phyloP scores from a whole-genome alignment of 2,329 filamentous ascomycete genomes.

The Fusarium pseudocircinatum region DNA sequence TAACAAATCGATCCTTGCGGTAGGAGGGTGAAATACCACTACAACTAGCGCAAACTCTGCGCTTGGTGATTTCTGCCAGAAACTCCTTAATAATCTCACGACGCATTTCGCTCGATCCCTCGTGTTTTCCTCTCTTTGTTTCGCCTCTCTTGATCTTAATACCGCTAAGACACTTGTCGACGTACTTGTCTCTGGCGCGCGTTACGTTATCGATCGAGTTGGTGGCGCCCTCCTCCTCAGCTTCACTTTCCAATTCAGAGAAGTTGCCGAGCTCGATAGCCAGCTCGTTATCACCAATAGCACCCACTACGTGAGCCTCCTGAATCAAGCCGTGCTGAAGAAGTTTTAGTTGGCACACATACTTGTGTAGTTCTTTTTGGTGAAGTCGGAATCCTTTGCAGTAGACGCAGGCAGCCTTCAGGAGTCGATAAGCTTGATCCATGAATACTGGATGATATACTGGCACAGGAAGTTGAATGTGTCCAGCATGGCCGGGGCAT shows the following conservation, averaged over 20 bases:
- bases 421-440: conserved; percentile 85
- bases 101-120: conserved; percentile 81
- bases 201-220: conserved; percentile 61
- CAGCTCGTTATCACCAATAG: conserved; percentile 57
- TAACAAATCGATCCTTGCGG: conserved; percentile 89
- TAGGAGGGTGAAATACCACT: conserved; percentile 81
- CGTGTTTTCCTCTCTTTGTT: conserved; percentile 76
- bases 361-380: conserved; percentile 79
- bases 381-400: conserved; percentile 87
- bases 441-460: conserved; percentile 98
- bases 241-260: conserved; percentile 62
- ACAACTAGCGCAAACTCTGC: conserved; percentile 74
- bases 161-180: conserved; percentile 74
- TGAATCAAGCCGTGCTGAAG: conserved; percentile 84
- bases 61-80: conserved; percentile 74
- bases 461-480: conserved; percentile 92
- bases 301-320: conserved; percentile 69
- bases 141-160: conserved; percentile 62
- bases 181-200: conserved; percentile 70
- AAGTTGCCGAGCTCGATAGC: conserved; percentile 47
- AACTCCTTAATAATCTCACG: conserved; percentile 83
- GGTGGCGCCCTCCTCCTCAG: conserved; percentile 69
- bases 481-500: conserved; percentile 93
- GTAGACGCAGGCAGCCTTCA: conserved; percentile 89
- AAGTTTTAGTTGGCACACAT: conserved; percentile 84